Conservation (phyloP, 306 rosid genomes). For the Rubus parviflorus region DNA sequence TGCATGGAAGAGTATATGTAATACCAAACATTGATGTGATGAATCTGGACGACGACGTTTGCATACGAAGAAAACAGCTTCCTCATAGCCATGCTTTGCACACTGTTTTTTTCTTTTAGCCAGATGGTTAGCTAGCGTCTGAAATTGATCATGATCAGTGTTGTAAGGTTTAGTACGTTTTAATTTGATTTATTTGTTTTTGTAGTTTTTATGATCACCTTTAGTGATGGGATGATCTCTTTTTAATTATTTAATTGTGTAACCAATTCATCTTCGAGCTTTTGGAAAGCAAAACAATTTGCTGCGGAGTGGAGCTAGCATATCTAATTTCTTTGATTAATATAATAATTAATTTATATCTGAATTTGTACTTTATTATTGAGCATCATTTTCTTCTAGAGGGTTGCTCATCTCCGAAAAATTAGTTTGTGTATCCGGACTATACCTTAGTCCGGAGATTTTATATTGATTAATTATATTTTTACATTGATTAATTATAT, state of each 20-base stretch:
- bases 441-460: too few species aligned
- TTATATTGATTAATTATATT: too few species aligned
- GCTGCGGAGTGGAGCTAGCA: constrained; percentile 21
- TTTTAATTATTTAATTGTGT: neutral
- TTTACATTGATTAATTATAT: too few species aligned
- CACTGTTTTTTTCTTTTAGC: neutral
- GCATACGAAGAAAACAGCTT: neutral
- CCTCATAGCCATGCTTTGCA: constrained; percentile 4
- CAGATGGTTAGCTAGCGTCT: neutral
- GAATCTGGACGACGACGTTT: constrained; percentile 13
- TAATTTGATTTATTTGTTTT: neutral
- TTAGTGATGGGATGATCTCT: neutral
- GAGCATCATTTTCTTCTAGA: constrained; percentile 14
- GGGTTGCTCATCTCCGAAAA: too few species aligned
- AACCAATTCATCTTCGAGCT: constrained; percentile 18
- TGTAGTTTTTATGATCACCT: constrained; percentile 3
- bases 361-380: constrained; percentile 6
- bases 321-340: constrained; percentile 6
- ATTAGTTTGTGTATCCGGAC: too few species aligned
- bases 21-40: constrained; percentile 2
- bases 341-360: neutral
- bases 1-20: constrained; percentile 8
- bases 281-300: constrained; percentile 17
- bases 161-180: constrained; percentile 1
- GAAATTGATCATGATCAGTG: neutral